Evolutionary conservation across 345 rosid species (phyloP).

Genomic region (Eucalyptus globulus): DNA sequence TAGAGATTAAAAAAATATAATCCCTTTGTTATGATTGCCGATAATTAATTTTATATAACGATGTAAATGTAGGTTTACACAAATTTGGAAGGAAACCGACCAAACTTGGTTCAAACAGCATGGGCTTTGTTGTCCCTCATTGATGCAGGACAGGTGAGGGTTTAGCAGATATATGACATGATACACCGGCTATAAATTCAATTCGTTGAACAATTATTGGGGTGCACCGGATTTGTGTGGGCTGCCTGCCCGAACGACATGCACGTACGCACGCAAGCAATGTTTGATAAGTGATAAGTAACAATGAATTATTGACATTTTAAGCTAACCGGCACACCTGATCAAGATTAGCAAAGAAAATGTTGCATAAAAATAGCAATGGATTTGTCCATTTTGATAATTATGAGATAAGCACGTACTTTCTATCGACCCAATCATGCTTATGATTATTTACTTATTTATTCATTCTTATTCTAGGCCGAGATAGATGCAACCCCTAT

Average conservation of each 20-base stretch:
- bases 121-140: constrained; percentile 45
- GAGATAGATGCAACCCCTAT: constrained; percentile 20
- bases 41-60: background rate
- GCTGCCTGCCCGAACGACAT: background rate
- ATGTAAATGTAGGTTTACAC: constrained; percentile 13
- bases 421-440: background rate
- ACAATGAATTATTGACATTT: background rate
- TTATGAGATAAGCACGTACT: background rate
- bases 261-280: background rate
- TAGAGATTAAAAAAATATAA: background rate
- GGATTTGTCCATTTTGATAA: background rate
- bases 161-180: background rate
- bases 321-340: background rate
- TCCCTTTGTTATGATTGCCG: background rate
- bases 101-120: constrained; percentile 42
- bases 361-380: background rate
- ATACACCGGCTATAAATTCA: background rate
- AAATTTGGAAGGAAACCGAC: constrained; percentile 17
- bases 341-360: background rate
- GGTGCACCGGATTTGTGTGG: background rate
- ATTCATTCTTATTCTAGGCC: background rate
- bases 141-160: constrained; percentile 27
- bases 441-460: background rate
- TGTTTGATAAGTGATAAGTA: background rate
- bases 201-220: background rate